Evolutionary conservation across 805 yeast genomes (phyloP), one percentile per base, ranked within the genome.

Genomic region (Naumovozyma baii): DNA sequence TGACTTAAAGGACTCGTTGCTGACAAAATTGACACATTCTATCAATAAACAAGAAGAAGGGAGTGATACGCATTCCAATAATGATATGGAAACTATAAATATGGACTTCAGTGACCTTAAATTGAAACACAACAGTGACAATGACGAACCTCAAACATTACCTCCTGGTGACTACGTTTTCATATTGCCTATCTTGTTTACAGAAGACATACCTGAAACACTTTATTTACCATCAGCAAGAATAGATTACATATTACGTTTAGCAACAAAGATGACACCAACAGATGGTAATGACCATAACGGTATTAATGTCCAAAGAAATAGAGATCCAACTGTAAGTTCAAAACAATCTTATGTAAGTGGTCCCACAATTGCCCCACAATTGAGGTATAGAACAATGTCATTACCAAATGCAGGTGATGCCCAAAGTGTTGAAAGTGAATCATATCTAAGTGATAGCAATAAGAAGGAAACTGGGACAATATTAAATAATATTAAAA

Each of bases 141-240:
- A 22, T n/a, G n/a, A n/a, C n/a, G n/a, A 22, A 7, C 9, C 7
- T 22, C 26, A 22, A 22, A 7, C 32, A 13, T 57, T 57, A 45
- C 71, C 71, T 45, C 75, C 88, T 1, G 94, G 94, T 17, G 73
- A 78, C 47, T 83, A 83, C 51, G 71, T 82, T 2, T 83, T 80
- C 50, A 55, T 79, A 15, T 55, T 82, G 4, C 90, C 92, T 0
- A 63, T 78, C 0, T 57, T 74, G 4, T 70, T 80, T 38, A 81
- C 85, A 0, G 67, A 74, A 18, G 70, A 68, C 40, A 71, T 80
- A 1, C 83, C 90, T 0, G 84, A 83, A 38, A 59, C 83, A 0
- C 65, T 31, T 33, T 65, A 35, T 44, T 59, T 35, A 50, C 70
- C 40, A 43, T 63, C 38, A 48, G 70, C 49, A 4, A 38, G 52